phyloP scores from a whole-genome alignment of 768 basidiomycete genomes.

The Rhodosporidiobolus odoratus region DNA sequence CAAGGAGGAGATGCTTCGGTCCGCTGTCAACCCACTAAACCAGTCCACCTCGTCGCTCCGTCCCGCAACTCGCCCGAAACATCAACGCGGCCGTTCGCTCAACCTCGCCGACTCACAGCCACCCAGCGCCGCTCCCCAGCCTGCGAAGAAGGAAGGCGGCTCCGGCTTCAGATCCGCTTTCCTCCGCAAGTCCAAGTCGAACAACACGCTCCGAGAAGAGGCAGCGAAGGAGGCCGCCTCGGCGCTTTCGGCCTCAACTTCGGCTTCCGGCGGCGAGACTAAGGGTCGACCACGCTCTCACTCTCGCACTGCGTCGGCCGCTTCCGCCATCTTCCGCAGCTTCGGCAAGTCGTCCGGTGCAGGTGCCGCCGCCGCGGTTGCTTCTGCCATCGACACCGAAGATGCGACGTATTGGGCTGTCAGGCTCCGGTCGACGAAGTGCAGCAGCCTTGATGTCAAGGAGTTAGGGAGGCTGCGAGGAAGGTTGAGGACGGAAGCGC shows the following conservation, averaged over 20 bases:
- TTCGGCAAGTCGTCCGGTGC: slow-evolving; percentile 47
- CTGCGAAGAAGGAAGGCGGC: slow-evolving; percentile 12
- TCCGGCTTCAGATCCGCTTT: slow-evolving; percentile 23
- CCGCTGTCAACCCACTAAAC: slow-evolving; percentile 62
- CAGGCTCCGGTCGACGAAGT: slow-evolving; percentile 63
- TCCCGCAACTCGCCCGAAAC: slow-evolving; percentile 52
- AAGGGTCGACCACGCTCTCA: slow-evolving; percentile 36
- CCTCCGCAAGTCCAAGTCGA: slow-evolving; percentile 31
- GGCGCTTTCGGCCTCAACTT: neutral
- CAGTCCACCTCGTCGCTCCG: slow-evolving; percentile 41
- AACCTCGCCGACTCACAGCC: neutral
- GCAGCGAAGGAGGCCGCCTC: neutral
- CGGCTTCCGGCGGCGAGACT: neutral
- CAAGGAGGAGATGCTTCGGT: slow-evolving; percentile 87
- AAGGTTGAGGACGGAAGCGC: slow-evolving; percentile 83
- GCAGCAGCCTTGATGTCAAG: slow-evolving; percentile 73
- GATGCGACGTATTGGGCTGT: slow-evolving; percentile 56
- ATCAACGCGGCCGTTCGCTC: slow-evolving; percentile 20
- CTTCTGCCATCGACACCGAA: slow-evolving; percentile 45
- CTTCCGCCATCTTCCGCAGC: slow-evolving; percentile 10
- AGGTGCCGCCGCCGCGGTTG: slow-evolving; percentile 45
- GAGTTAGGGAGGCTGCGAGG: slow-evolving; percentile 79
- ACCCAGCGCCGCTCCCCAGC: neutral
- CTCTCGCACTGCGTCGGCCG: slow-evolving; percentile 48
- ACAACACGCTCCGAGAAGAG: slow-evolving; percentile 16